phyloP scores from a whole-genome alignment of 2,329 filamentous ascomycete species.

The Thielaviopsis euricoi region DNA sequence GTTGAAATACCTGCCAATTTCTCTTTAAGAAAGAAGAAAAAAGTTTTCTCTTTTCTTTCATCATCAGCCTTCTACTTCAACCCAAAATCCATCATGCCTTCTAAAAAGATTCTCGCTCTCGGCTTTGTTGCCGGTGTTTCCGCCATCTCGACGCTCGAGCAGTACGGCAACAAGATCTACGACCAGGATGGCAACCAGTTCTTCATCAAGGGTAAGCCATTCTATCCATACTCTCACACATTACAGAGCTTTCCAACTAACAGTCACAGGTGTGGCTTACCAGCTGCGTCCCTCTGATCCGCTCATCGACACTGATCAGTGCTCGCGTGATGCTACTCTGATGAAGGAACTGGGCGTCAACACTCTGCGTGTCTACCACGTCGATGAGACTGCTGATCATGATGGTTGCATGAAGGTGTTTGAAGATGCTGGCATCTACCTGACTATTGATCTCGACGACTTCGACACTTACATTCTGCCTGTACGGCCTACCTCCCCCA shows the following conservation, averaged over 20 bases:
- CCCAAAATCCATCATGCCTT: background rate
- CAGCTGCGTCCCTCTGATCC: conserved; percentile 47
- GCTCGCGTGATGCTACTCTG: conserved; percentile 53
- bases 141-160: conserved; percentile 32
- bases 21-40: too few species aligned
- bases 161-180: conserved; percentile 72
- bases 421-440: conserved; percentile 64
- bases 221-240: background rate
- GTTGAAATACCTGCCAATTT: background rate
- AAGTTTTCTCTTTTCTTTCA: background rate
- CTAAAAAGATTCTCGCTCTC: background rate
- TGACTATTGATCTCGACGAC: conserved; percentile 70
- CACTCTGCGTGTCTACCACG: conserved; percentile 76
- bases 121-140: conserved; percentile 18
- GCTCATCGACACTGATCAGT: conserved; percentile 59
- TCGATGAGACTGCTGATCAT: conserved; percentile 56
- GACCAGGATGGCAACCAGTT: conserved; percentile 64
- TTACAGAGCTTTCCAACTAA: background rate
- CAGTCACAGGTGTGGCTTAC: conserved; percentile 51
- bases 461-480: conserved; percentile 52
- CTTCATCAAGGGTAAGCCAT: conserved; percentile 56
- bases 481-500: conserved; percentile 22
- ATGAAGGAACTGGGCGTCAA: conserved; percentile 75
- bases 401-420: conserved; percentile 68
- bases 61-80: background rate